A percentile compares a stretch with the other conserved stretches of the same genome.
Evolutionary conservation across 441 rosid species (phyloP).

Genomic region (Adansonia rubrostipa): DNA sequence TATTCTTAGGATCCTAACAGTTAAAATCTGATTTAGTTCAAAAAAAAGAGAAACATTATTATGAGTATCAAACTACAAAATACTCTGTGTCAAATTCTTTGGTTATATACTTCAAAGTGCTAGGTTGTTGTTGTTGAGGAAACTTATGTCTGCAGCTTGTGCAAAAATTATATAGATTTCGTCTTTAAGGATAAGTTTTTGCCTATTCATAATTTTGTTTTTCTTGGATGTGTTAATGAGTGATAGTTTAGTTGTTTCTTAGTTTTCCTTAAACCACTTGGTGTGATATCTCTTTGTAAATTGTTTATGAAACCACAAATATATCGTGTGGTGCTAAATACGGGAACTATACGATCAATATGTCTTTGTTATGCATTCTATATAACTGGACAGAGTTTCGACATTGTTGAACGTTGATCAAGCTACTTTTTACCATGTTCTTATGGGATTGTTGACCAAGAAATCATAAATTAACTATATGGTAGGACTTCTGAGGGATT

Average conservation of each 20-base stretch:
- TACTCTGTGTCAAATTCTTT: background rate
- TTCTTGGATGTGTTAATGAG: background rate
- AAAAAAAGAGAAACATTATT: background rate
- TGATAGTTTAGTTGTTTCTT: background rate
- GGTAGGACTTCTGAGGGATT: background rate
- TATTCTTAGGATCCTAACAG: too few species aligned
- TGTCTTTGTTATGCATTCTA: background rate
- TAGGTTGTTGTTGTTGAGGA: background rate
- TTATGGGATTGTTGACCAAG: background rate
- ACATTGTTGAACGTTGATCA: slow-evolving; percentile 1
- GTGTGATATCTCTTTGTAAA: background rate
- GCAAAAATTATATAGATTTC: background rate
- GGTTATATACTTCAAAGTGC: background rate
- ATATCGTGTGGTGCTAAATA: background rate
- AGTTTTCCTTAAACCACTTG: background rate
- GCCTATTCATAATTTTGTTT: background rate
- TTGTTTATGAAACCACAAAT: background rate
- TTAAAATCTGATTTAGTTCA: background rate
- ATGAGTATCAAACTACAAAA: background rate
- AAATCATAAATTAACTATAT: background rate
- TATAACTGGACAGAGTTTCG: background rate
- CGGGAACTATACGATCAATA: background rate
- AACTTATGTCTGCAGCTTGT: background rate
- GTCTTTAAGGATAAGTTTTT: background rate
- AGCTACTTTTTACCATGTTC: background rate